These are phyloP conservation scores for Pichia sp. DNA, from an alignment of 1,139 yeast genomes.

Conservation along the genomic window DNA sequence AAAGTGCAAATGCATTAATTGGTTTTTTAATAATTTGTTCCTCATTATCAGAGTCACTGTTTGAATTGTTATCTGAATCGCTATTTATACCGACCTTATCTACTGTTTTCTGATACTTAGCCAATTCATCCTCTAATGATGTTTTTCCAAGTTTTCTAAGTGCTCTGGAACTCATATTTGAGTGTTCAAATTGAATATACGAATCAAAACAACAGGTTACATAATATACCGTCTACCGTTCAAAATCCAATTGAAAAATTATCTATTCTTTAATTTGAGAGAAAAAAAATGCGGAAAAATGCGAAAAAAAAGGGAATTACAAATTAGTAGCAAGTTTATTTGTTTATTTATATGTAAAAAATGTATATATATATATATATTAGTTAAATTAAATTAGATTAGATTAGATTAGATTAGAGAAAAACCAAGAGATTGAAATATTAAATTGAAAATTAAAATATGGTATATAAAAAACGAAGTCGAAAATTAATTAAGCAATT, in stretches of 20 bases:
- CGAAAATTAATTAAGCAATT: not conserved
- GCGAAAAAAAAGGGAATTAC: no score
- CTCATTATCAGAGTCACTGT: conserved; percentile 15
- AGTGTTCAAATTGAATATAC: not conserved
- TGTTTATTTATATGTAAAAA: no score
- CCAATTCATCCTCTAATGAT: conserved; percentile 33
- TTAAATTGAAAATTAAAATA: not conserved
- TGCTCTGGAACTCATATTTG: conserved; percentile 62
- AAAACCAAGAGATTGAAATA: not conserved
- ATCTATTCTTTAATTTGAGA: no score
- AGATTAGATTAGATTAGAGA: no score
- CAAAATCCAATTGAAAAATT: not conserved
- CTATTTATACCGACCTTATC: no score
- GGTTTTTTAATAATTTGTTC: conserved; percentile 17
- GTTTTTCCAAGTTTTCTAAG: conserved; percentile 46
- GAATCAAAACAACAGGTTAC: no score
- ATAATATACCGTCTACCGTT: no score
- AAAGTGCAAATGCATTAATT: conserved; percentile 48
- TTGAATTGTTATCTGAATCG: no score
- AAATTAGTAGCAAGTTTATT: no score
- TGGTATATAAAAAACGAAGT: not conserved
- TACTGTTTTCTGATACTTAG: conserved; percentile 11
- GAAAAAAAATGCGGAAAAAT: no score
- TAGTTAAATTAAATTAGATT: no score
- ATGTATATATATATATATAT: no score